Conservation (phyloP, 305 asterid species). For the Solanum hybrid region DNA sequence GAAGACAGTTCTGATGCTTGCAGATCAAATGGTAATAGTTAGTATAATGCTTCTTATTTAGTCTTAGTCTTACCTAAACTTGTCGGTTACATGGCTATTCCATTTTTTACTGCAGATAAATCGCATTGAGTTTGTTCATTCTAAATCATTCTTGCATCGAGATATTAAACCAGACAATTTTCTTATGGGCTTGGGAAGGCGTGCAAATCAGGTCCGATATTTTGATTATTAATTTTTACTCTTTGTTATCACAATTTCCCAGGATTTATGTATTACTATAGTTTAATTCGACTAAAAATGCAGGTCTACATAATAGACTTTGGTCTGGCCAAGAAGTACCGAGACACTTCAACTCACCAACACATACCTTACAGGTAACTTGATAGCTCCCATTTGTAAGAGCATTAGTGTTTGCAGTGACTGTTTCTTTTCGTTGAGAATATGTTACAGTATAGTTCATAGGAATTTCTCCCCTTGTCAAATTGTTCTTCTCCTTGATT, state of each 20-base stretch:
- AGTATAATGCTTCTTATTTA: conserved; percentile 5
- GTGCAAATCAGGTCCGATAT: conserved; percentile 15
- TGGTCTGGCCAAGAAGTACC: conserved; percentile 16
- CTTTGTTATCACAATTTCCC: neutral
- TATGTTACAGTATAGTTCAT: neutral
- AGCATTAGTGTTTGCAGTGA: neutral
- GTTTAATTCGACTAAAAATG: neutral
- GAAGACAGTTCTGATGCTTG: conserved; percentile 45
- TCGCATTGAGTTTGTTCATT: conserved; percentile 15
- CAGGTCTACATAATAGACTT: conserved; percentile 14
- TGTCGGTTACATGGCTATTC: neutral
- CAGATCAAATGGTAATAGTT: conserved; percentile 41
- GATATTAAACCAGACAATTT: conserved; percentile 17
- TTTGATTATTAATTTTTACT: neutral
- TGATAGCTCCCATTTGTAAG: neutral
- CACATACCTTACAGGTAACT: conserved; percentile 14
- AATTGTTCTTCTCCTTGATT: neutral
- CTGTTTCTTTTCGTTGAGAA: neutral
- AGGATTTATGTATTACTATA: neutral
- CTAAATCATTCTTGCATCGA: conserved; percentile 18
- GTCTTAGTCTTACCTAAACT: neutral
- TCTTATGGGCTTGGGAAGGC: conserved; percentile 16
- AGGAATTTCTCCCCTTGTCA: neutral
- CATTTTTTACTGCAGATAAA: conserved; percentile 39
- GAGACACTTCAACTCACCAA: conserved; percentile 16